A percentile compares a stretch with the other conserved stretches of the same genome.
phyloP scores from a whole-genome alignment of 1,284 basidiomycete species.

The Taiwanofungus camphoratus region DNA sequence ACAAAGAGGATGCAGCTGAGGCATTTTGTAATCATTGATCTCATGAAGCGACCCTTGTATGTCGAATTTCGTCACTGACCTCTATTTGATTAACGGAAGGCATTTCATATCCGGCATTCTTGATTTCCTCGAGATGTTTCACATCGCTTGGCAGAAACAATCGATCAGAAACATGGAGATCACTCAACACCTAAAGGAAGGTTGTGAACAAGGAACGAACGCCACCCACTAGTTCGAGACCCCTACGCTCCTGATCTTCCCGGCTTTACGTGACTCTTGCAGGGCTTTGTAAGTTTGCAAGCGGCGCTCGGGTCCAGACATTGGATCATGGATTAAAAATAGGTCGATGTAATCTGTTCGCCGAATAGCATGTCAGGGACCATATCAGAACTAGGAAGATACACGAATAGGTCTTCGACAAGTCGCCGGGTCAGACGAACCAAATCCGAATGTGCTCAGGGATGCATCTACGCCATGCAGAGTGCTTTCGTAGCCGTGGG shows the following conservation, averaged over 20 bases:
- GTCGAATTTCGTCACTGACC: slow-evolving; percentile 28
- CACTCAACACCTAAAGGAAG: not conserved
- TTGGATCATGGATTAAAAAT: slow-evolving; percentile 54
- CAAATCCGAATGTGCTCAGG: slow-evolving; percentile 16
- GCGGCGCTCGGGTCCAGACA: slow-evolving; percentile 36
- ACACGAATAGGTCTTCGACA: too few species aligned
- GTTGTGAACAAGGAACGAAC: slow-evolving; percentile 11
- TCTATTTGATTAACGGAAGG: slow-evolving; percentile 87
- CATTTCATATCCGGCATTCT: slow-evolving; percentile 48
- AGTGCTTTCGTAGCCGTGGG: slow-evolving; percentile 25
- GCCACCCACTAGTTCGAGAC: slow-evolving; percentile 62
- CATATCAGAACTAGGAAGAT: too few species aligned
- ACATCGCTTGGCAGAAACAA: slow-evolving; percentile 43
- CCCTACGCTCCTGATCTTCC: slow-evolving; percentile 51
- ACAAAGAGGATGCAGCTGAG: slow-evolving; percentile 77
- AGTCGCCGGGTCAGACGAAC: too few species aligned
- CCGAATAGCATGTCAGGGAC: too few species aligned
- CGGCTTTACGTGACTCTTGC: slow-evolving; percentile 40
- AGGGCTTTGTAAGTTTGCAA: slow-evolving; percentile 42
- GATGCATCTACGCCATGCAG: slow-evolving; percentile 22
- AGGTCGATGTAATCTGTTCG: slow-evolving; percentile 49
- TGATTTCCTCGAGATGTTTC: slow-evolving; percentile 76
- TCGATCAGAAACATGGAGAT: not conserved
- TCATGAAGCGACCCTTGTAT: not conserved
- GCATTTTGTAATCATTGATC: not conserved